A percentile compares a stretch with the other conserved stretches of the same genome.
These are phyloP conservation scores for Ascomycota sp. DNA, from an alignment of 2,329 filamentous ascomycete genomes.

Conservation along the genomic window DNA sequence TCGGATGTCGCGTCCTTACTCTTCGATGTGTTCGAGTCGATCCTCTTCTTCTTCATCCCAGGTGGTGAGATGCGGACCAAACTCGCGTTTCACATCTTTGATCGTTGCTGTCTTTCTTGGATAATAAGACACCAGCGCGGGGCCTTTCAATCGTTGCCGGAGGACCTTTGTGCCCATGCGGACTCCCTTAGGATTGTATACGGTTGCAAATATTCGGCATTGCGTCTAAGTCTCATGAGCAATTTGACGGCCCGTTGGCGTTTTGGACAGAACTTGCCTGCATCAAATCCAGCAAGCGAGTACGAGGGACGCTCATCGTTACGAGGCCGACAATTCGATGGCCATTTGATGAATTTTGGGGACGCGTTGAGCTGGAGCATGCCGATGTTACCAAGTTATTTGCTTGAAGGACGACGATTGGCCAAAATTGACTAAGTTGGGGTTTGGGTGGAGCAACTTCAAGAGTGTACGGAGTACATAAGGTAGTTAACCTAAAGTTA, in stretches of 20 bases:
- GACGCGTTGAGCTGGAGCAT: constrained; percentile 8
- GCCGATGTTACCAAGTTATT: neutral
- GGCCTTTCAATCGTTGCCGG: constrained; percentile 72
- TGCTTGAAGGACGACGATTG: constrained; percentile 5
- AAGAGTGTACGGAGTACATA: too few species aligned
- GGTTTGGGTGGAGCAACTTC: too few species aligned
- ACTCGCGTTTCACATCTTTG: constrained; percentile 50
- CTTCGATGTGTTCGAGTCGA: constrained; percentile 53
- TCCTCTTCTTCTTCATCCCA: constrained; percentile 63
- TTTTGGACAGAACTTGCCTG: constrained; percentile 28
- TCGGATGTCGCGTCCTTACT: constrained; percentile 26
- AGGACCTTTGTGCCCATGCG: constrained; percentile 85
- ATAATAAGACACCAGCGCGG: constrained; percentile 70
- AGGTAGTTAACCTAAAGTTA: too few species aligned
- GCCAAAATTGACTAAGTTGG: too few species aligned
- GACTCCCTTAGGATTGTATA: constrained; percentile 66
- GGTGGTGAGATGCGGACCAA: constrained; percentile 43
- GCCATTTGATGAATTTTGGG: constrained; percentile 6
- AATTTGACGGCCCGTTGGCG: neutral
- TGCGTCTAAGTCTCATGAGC: constrained; percentile 37
- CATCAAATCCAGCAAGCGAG: constrained; percentile 50
- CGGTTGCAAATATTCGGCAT: constrained; percentile 81
- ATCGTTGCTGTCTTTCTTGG: constrained; percentile 54
- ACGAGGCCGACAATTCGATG: constrained; percentile 9
- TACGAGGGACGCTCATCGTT: constrained; percentile 41